Conservation (phyloP, 2,329 filamentous ascomycete species). For the Calonectria henricotiae region DNA sequence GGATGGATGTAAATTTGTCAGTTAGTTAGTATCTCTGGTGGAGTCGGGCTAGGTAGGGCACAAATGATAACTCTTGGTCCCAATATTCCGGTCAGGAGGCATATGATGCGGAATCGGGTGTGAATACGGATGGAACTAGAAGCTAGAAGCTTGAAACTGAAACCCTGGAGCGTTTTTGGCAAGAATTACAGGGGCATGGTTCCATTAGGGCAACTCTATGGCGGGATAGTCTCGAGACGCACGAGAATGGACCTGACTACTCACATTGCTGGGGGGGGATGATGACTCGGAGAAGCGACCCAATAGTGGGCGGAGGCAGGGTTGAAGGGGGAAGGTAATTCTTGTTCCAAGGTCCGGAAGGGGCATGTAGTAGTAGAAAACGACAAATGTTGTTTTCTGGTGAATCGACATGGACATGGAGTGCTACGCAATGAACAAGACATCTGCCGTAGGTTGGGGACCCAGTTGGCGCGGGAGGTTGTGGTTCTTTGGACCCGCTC, state of each 20-base stretch:
- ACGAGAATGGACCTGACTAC: constrained; percentile 1
- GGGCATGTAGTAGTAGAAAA: background rate
- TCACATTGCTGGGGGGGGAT: constrained; percentile 4
- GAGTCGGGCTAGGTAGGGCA: background rate
- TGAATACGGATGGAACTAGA: background rate
- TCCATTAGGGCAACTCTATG: background rate
- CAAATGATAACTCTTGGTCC: background rate
- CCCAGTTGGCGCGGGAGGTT: no score
- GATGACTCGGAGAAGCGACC: background rate
- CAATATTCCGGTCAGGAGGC: background rate
- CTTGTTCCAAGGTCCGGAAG: no score
- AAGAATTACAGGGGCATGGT: background rate
- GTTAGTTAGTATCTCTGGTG: background rate
- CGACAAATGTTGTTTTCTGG: background rate
- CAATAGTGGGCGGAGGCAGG: background rate
- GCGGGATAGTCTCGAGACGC: background rate
- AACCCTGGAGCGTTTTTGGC: background rate
- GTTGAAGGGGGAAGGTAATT: background rate
- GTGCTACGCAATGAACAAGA: no score
- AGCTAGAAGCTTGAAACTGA: background rate
- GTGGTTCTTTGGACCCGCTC: constrained; percentile 10
- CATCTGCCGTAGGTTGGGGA: background rate
- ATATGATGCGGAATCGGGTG: background rate
- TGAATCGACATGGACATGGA: background rate
- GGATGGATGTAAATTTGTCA: background rate